These are phyloP conservation scores for Gossypium aridum DNA, from an alignment of 441 rosid genomes.

Conservation along the genomic window DNA sequence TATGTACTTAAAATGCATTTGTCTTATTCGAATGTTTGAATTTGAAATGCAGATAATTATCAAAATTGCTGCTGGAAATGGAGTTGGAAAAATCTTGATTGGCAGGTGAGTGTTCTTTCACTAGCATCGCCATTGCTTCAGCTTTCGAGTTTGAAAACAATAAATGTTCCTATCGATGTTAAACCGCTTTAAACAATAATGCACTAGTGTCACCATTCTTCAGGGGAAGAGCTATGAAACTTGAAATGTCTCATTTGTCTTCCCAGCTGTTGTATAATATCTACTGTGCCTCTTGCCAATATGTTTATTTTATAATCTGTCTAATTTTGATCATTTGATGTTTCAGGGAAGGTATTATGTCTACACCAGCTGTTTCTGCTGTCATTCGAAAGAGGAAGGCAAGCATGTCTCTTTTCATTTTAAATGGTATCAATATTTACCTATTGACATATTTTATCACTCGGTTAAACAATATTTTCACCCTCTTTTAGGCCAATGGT, in stretches of 20 bases:
- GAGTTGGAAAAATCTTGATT: constrained; percentile 74
- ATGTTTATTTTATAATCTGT: not conserved
- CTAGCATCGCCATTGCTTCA: not conserved
- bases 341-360: constrained; percentile 80
- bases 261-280: not conserved
- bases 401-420: constrained; percentile 13
- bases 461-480: constrained; percentile 7
- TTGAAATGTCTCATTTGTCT: not conserved
- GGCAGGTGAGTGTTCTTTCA: constrained; percentile 54
- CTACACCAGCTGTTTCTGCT: constrained; percentile 92
- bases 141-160: too few species aligned
- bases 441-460: constrained; percentile 1
- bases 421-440: not conserved
- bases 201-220: not conserved
- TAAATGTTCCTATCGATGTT: too few species aligned
- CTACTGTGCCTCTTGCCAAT: not conserved
- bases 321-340: not conserved
- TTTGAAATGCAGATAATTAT: constrained; percentile 62
- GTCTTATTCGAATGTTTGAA: not conserved
- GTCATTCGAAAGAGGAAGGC: constrained; percentile 83
- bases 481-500: constrained; percentile 61
- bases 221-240: not conserved
- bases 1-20: not conserved
- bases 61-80: constrained; percentile 96
- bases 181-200: too few species aligned